Base-by-base conservation (phyloP, 352 stramenopile species). In the Phytophthora hibernalis region DNA sequence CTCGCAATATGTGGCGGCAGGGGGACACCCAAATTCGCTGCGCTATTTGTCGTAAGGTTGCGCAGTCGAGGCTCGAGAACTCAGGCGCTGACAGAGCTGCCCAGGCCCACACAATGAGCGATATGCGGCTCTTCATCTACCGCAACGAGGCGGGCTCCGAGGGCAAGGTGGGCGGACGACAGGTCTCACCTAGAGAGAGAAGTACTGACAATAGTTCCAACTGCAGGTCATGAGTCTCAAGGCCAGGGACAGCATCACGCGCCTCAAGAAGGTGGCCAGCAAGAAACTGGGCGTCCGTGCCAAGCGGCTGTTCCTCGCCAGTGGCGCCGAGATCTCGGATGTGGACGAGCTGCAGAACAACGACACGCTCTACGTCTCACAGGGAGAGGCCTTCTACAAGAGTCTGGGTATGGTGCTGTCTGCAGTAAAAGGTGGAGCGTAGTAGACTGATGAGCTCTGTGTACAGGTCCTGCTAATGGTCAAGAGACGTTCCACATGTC, bases 341-440 rank as follows among this genome's bases (percentile, higher is more conserved):
- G 85, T 96, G 20, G 86, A 96, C 66, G 85, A 96, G 75, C 74
- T 97, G 50, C 81, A 94, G 76, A 93, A 95, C 78, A 94, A 97
- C 73, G 89, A 95, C 69, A 93, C 87, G 71, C 76, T 97, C 18
- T 93, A 96, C 63, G 75, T 96, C 30, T 95, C 86, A 18, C 81
- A 90, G 57, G 89, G 89, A 49, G 89, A 95, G 61, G 69, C 76
- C 22, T 97, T 97, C 56, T 95, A 95, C 79, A 93, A 93, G 75
- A 61, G 81, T 0, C 67, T 87, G 10, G 83, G 76, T 82, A 69
- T 33, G 52, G 31, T 2, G 38, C n/a, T 5, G n/a, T n/a, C 7
- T 45, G 38, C 38, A 45, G 38, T 26, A 12, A 7, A 13, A 24
- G 8, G 16, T 45, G 8, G 38, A 24, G 24, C 10, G 33, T 7